A percentile compares a stretch with the other conserved stretches of the same genome.
Conservation (phyloP, 495 filamentous ascomycete species). For the Penicillium robsamsonii region DNA sequence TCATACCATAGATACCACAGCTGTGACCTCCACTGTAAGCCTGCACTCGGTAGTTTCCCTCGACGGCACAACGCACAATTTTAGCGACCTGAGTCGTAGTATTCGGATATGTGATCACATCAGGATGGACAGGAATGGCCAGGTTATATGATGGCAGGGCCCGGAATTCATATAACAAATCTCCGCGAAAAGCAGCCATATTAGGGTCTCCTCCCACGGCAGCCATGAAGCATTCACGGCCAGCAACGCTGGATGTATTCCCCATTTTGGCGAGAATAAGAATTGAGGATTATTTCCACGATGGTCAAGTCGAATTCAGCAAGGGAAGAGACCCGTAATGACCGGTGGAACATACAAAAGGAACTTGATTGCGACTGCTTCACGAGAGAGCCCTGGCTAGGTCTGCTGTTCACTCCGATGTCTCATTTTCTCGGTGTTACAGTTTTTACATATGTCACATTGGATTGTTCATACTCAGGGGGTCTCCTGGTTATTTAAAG, state of each 20-base stretch:
- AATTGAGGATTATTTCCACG: not conserved
- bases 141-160: constrained; percentile 55
- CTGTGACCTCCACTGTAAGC: constrained; percentile 72
- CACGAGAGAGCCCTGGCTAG: not conserved
- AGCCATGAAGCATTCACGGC: constrained; percentile 21
- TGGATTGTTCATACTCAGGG: not conserved
- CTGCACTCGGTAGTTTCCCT: constrained; percentile 58
- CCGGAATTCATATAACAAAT: constrained; percentile 17
- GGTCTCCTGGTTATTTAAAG: not conserved
- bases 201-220: constrained; percentile 23
- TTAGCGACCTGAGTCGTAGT: constrained; percentile 55
- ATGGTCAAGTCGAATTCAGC: not conserved
- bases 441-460: not conserved
- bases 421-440: not conserved
- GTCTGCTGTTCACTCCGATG: not conserved
- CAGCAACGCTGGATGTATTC: constrained; percentile 7
- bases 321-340: not conserved
- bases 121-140: constrained; percentile 56
- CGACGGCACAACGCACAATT: constrained; percentile 57
- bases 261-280: constrained; percentile 7
- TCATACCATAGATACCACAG: constrained; percentile 54
- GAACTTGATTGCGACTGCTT: not conserved
- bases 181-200: constrained; percentile 23
- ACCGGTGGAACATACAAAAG: not conserved
- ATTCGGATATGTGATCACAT: constrained; percentile 59